These are phyloP conservation scores for Logfia minima DNA, from an alignment of 129 eudicot species.

Conservation along the genomic window DNA sequence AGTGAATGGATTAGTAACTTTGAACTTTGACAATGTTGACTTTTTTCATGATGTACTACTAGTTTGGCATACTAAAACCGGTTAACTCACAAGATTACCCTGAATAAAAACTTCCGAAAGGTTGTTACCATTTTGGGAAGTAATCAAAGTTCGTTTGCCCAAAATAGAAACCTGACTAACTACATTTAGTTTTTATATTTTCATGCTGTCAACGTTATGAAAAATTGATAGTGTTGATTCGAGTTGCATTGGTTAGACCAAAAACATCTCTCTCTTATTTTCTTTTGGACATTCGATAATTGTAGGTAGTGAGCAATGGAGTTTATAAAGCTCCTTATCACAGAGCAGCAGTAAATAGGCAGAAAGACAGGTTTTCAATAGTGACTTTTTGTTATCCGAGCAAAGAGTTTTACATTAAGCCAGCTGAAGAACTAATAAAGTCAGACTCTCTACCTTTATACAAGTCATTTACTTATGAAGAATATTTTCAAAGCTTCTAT, in stretches of 20 bases:
- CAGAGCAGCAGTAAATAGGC: slow-evolving; percentile 32
- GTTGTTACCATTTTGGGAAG: background rate
- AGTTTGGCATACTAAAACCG: background rate
- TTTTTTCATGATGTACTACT: background rate
- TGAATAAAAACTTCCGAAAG: background rate
- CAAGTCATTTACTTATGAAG: slow-evolving; percentile 32
- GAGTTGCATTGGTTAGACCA: background rate
- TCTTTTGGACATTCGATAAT: background rate
- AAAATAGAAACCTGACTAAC: background rate
- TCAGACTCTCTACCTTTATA: slow-evolving; percentile 23
- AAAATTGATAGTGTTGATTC: background rate
- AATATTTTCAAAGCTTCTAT: slow-evolving; percentile 30
- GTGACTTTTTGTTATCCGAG: slow-evolving; percentile 39
- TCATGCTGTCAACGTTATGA: background rate
- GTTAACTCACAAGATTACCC: background rate
- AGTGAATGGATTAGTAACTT: too few relatives aligned
- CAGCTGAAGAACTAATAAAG: slow-evolving; percentile 26
- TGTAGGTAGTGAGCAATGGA: slow-evolving; percentile 42
- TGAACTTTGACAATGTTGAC: background rate
- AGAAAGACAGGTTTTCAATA: slow-evolving; percentile 38
- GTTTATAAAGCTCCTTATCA: slow-evolving; percentile 42
- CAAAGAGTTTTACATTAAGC: slow-evolving; percentile 30
- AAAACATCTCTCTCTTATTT: background rate
- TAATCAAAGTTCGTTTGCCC: background rate
- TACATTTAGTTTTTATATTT: background rate